phyloP scores from a whole-genome alignment of 345 rosid genomes.

The Acer yangbiense region DNA sequence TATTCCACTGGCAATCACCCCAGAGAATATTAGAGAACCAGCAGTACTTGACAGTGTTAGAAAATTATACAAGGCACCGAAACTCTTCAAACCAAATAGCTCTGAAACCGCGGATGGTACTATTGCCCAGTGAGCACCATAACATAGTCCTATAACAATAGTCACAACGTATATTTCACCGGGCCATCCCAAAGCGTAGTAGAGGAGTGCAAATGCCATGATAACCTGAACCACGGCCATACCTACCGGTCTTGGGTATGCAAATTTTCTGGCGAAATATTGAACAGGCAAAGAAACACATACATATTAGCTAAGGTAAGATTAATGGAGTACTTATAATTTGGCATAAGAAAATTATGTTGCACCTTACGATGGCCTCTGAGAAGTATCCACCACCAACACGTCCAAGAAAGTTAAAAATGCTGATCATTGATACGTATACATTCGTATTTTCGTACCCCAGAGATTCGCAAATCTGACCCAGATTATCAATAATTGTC shows the following conservation, averaged over 20 bases:
- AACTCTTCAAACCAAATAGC: slow-evolving; percentile 69
- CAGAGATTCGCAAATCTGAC: slow-evolving; percentile 72
- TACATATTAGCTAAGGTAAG: not conserved
- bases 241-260: slow-evolving; percentile 63
- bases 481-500: slow-evolving; percentile 83
- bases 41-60: slow-evolving; percentile 53
- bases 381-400: slow-evolving; percentile 94
- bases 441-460: slow-evolving; percentile 62
- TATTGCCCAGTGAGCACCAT: slow-evolving; percentile 69
- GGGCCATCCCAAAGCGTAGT: slow-evolving; percentile 62
- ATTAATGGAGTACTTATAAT: not conserved
- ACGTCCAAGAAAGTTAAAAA: slow-evolving; percentile 90
- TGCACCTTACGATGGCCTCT: slow-evolving; percentile 68
- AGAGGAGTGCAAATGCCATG: slow-evolving; percentile 67
- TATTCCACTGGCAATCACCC: slow-evolving; percentile 70
- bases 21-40: slow-evolving; percentile 79
- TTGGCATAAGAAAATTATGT: not conserved
- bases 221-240: slow-evolving; percentile 65
- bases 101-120: slow-evolving; percentile 71
- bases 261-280: slow-evolving; percentile 40
- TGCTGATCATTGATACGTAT: slow-evolving; percentile 82
- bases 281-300: slow-evolving; percentile 3
- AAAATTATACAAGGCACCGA: slow-evolving; percentile 77
- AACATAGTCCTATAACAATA: slow-evolving; percentile 57
- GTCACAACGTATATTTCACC: slow-evolving; percentile 67